Evolutionary conservation across 139 green algal species (phyloP), one percentile per base, ranked within the genome.

Genomic region (Chlamydomonas incerta): DNA sequence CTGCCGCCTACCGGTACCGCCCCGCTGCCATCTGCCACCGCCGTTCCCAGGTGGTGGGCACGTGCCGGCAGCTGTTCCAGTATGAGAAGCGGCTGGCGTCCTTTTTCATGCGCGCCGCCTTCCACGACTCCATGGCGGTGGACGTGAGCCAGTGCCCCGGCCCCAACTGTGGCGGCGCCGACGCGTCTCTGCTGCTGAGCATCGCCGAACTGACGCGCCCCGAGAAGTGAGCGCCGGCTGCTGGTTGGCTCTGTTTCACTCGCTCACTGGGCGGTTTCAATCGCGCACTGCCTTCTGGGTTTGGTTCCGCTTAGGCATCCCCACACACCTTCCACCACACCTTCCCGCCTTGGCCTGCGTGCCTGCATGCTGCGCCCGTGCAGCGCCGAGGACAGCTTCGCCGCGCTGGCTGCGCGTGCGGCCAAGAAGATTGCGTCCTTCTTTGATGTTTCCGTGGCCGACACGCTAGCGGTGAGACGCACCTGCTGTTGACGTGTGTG

Each of bases 61-160:
- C 31, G 20, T 81, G 73, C 57, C 14, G 55, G 20, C 55, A 57
- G 2, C 23, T 55, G 34, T 52, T 68, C 57, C 35, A 71, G 55
- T 46, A 81, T 33, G 74, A 81, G 74, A 81, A 69, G 33, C 74
- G 74, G 33, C 57, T 81, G 11, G 55, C 34, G 31, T 57, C 21
- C 74, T 81, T 81, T 33, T 81, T 81, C 74, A 81, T 69, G 29
- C 74, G 74, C 14, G n/a, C 74, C 55, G 20, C 74, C 20, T 81
- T 81, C 74, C 74, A 81, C 55, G 74, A 81, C 74, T 81, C 74
- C 74, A 35, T 81, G 55, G 74, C 74, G 13, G 57, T 81, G 5
- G 55, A 69, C 23, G 74, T 81, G 50, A 29, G 20, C 14, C 17
- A 29, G 24, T 81, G 55, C 33, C 74, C 55, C n/a, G 55, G 55